Percentiles rank a stretch among this genome's conserved stretches.
phyloP scores from a whole-genome alignment of 2,329 filamentous ascomycete genomes.

The Neopestalotiopsis sp. region DNA sequence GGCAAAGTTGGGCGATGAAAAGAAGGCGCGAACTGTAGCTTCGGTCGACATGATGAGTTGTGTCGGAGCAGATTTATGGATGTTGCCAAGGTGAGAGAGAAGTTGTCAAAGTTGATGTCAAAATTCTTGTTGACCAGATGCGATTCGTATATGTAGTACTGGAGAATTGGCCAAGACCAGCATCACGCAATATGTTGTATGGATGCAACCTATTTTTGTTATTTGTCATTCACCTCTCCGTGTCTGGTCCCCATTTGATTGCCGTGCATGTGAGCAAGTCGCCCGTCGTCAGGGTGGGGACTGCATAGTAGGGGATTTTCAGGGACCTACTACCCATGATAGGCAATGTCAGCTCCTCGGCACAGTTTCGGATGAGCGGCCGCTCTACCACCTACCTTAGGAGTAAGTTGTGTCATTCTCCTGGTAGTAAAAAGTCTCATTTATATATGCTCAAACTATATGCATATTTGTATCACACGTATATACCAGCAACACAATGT shows the following conservation, averaged over 20 bases:
- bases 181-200: conserved; percentile 9
- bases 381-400: neutral
- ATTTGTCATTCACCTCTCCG: neutral
- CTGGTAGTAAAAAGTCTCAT: neutral
- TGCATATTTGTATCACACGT: neutral
- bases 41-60: conserved; percentile 65
- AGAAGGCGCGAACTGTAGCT: conserved; percentile 77
- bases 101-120: neutral
- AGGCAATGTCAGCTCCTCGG: neutral
- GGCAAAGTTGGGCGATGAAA: conserved; percentile 78
- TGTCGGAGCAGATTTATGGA: neutral
- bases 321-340: neutral
- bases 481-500: conserved; percentile 21
- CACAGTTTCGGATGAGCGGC: neutral
- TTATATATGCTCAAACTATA: neutral
- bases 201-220: neutral
- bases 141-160: conserved; percentile 16
- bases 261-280: neutral
- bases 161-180: neutral
- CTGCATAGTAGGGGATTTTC: neutral
- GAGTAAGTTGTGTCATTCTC: neutral
- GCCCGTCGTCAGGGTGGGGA: neutral
- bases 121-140: neutral
- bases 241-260: neutral
- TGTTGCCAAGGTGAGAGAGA: neutral